Percentiles rank a stretch among this genome's conserved stretches.
phyloP scores from a whole-genome alignment of 1,139 yeast genomes.

The Taphrina communis region DNA sequence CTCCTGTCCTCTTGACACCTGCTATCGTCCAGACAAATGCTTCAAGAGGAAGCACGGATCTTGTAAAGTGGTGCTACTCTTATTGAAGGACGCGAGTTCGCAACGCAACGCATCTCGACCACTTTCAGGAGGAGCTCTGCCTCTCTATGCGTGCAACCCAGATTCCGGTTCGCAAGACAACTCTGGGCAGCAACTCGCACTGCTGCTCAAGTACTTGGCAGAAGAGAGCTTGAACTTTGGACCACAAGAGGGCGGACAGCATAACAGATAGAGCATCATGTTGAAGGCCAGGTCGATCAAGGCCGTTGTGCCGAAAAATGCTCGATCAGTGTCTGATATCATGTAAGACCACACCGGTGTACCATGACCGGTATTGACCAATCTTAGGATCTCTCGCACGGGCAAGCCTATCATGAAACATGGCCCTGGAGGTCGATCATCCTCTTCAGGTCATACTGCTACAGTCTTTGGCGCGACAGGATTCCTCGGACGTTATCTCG shows the following conservation, averaged over 20 bases:
- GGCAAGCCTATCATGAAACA: slow-evolving; percentile 74
- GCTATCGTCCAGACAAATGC: not conserved
- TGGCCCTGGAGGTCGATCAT: slow-evolving; percentile 81
- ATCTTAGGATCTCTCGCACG: slow-evolving; percentile 66
- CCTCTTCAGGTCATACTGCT: slow-evolving; percentile 89
- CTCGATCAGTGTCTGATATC: slow-evolving; percentile 34
- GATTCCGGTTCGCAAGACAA: slow-evolving; percentile 3
- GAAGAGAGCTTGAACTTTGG: not conserved
- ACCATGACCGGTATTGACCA: not conserved
- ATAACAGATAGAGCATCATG: slow-evolving; percentile 2
- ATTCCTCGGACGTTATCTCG: slow-evolving; percentile 74
- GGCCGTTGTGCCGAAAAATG: slow-evolving; percentile 22
- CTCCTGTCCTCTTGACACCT: no score
- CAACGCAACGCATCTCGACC: slow-evolving; percentile 13
- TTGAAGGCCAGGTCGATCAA: slow-evolving; percentile 22
- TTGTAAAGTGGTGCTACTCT: not conserved
- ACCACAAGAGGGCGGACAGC: not conserved
- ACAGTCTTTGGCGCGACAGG: slow-evolving; percentile 88
- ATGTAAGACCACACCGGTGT: slow-evolving; percentile 5
- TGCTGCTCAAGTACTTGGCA: not conserved
- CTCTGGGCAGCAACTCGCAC: not conserved
- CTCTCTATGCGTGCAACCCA: not conserved
- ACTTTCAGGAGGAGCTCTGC: slow-evolving; percentile 16
- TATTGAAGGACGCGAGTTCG: slow-evolving; percentile 10
- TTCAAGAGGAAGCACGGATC: not conserved